Conservation (phyloP, 108 stramenopile species). For the Cyclotella cryptica region DNA sequence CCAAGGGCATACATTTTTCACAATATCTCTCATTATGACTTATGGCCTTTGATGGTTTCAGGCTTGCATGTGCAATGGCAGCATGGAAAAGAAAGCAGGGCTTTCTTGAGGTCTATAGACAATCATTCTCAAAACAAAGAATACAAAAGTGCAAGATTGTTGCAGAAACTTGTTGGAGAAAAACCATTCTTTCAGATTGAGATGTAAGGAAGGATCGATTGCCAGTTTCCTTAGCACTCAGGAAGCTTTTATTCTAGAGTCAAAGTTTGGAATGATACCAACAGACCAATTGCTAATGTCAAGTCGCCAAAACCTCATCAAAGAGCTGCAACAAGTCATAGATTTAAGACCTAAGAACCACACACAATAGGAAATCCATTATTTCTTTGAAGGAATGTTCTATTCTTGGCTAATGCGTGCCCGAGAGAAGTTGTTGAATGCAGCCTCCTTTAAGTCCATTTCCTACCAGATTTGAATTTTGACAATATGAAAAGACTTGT, state of each 20-base stretch:
- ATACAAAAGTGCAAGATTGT: conserved; percentile 21
- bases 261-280: conserved; percentile 21
- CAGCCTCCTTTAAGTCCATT: background rate
- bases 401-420: conserved; percentile 32
- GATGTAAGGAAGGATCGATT: background rate
- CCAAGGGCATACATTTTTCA: conserved; percentile 10
- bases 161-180: conserved; percentile 16
- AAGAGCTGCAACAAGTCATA: conserved; percentile 9
- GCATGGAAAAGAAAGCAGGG: conserved; percentile 22
- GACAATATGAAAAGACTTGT: background rate
- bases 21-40: conserved; percentile 8
- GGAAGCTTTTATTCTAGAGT: conserved; percentile 8
- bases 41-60: conserved; percentile 18
- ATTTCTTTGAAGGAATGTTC: conserved; percentile 32
- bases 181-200: conserved; percentile 3
- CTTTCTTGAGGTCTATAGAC: conserved; percentile 5
- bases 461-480: background rate
- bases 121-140: conserved; percentile 8
- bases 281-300: conserved; percentile 23
- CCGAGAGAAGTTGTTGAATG: conserved; percentile 9
- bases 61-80: conserved; percentile 25
- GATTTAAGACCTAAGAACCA: conserved; percentile 8
- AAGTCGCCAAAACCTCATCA: conserved; percentile 1
- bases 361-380: conserved; percentile 9
- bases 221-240: conserved; percentile 9